Evolutionary conservation across 2,329 filamentous ascomycete genomes (phyloP).

Genomic region (Penicillium rolfsii): DNA sequence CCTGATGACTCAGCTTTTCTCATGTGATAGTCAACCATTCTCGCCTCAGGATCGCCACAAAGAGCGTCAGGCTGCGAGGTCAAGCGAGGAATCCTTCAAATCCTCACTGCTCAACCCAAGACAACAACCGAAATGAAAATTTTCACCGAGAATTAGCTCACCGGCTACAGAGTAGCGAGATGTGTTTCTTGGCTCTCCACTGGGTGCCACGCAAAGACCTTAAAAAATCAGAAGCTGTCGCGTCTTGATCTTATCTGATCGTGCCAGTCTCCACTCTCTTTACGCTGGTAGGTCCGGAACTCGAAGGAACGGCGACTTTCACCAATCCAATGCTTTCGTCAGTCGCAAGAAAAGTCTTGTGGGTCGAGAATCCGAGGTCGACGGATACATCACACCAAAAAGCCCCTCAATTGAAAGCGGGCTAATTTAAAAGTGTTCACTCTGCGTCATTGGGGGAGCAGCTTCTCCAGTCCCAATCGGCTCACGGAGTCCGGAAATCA

Average conservation of each 20-base stretch:
- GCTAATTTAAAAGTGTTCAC: constrained; percentile 4
- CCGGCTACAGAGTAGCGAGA: background rate
- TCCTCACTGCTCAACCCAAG: background rate
- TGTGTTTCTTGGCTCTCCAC: constrained; percentile 9
- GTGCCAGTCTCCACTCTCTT: constrained; percentile 24
- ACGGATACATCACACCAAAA: constrained; percentile 5
- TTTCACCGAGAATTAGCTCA: background rate
- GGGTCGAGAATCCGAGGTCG: constrained; percentile 17
- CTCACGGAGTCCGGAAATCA: background rate
- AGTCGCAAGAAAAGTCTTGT: constrained; percentile 1
- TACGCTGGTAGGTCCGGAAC: constrained; percentile 11
- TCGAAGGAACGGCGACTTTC: constrained; percentile 13
- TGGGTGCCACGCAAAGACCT: constrained; percentile 5
- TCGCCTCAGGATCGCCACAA: background rate
- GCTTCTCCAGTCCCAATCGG: constrained; percentile 4
- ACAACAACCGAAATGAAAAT: background rate
- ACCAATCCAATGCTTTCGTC: constrained; percentile 14
- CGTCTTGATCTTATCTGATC: constrained; percentile 33
- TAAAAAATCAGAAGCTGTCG: constrained; percentile 8
- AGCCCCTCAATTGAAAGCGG: constrained; percentile 9
- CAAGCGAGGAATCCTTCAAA: background rate
- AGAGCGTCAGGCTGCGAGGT: background rate
- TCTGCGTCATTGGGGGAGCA: background rate
- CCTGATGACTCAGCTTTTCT: constrained; percentile 18
- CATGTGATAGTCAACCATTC: constrained; percentile 15